Percentiles rank a stretch among this genome's conserved stretches.
These are phyloP conservation scores for Gymnopilus junonius DNA, from an alignment of 768 basidiomycete species.

Conservation along the genomic window DNA sequence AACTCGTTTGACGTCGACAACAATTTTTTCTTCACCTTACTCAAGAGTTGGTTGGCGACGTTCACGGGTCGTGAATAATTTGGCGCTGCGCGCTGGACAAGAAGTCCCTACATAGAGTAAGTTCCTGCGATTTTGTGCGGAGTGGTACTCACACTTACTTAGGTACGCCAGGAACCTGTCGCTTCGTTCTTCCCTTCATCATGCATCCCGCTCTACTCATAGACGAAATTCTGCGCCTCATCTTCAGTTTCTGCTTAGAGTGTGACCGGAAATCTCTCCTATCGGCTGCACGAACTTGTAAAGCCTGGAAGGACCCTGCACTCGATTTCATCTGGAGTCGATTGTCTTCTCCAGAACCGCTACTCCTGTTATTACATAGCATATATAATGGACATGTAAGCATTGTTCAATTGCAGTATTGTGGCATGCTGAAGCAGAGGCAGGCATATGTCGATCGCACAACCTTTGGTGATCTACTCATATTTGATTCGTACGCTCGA, in stretches of 20 bases:
- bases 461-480: constrained; percentile 23
- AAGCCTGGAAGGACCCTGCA: constrained; percentile 52
- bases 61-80: not conserved
- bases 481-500: constrained; percentile 37
- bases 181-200: not conserved
- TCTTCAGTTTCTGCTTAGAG: constrained; percentile 39
- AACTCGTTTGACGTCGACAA: not conserved
- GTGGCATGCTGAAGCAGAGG: not conserved
- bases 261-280: constrained; percentile 34
- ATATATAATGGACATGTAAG: constrained; percentile 40
- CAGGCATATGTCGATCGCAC: constrained; percentile 2
- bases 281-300: constrained; percentile 44
- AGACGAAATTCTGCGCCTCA: constrained; percentile 52
- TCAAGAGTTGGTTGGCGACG: not conserved
- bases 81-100: not conserved
- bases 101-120: not conserved
- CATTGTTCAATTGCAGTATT: constrained; percentile 1
- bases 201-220: constrained; percentile 48
- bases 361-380: constrained; percentile 41
- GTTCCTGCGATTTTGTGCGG: not conserved
- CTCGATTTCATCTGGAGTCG: constrained; percentile 50
- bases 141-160: not conserved
- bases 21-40: not conserved
- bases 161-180: not conserved
- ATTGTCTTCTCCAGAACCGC: constrained; percentile 43